These are phyloP conservation scores for Crithidia bombi DNA, from an alignment of 208 protist species.

Conservation along the genomic window DNA sequence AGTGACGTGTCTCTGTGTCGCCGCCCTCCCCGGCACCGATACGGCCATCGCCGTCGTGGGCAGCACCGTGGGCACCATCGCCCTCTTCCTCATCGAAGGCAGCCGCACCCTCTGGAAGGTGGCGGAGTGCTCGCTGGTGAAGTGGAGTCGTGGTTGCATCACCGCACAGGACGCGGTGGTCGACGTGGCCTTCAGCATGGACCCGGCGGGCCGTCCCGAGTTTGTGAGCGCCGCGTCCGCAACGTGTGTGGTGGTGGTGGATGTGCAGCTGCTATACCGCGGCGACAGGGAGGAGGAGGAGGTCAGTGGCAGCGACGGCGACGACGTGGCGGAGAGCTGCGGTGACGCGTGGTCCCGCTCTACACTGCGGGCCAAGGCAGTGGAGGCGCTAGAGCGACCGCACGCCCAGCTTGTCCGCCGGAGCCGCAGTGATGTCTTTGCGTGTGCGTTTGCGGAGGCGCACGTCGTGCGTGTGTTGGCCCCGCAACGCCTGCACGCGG, in stretches of 20 bases:
- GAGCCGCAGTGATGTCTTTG: constrained; percentile 43
- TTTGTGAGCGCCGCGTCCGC: constrained; percentile 59
- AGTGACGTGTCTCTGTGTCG: constrained; percentile 45
- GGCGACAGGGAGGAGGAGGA: constrained; percentile 12
- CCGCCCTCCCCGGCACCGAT: constrained; percentile 42
- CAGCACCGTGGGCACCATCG: constrained; percentile 53
- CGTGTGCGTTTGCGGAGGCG: constrained; percentile 36
- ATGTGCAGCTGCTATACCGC: constrained; percentile 33
- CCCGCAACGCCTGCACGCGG: constrained; percentile 54
- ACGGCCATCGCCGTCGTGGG: constrained; percentile 60
- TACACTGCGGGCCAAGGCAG: constrained; percentile 35
- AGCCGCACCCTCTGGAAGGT: constrained; percentile 37
- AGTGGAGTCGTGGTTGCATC: constrained; percentile 39
- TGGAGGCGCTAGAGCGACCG: constrained; percentile 38
- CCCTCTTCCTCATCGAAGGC: constrained; percentile 54
- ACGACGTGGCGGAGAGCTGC: not conserved
- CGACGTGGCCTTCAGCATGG: constrained; percentile 58
- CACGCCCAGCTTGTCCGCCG: constrained; percentile 11
- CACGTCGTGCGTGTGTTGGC: constrained; percentile 66
- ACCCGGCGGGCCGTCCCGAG: constrained; percentile 66
- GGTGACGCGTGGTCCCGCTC: constrained; percentile 5
- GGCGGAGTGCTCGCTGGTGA: constrained; percentile 36
- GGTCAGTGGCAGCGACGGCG: too few species aligned
- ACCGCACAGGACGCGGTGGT: constrained; percentile 40
- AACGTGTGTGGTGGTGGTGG: constrained; percentile 47